Base-by-base conservation (phyloP, 176 grass and related monocot genomes). In the Dactylis glomerata region DNA sequence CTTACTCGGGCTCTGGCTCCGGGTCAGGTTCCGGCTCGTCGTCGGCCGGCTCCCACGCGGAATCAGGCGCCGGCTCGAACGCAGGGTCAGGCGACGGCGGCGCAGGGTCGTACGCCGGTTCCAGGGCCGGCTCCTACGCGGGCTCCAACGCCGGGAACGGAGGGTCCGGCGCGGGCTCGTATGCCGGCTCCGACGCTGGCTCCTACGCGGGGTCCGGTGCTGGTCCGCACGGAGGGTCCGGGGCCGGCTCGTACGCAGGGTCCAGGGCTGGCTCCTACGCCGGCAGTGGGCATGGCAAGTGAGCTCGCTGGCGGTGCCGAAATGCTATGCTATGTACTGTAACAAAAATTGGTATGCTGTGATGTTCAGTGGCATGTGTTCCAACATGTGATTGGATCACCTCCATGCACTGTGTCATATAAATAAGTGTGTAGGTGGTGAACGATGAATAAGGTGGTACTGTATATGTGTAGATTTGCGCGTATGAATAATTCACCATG, bases 271-370 rank as follows among this genome's bases (percentile, higher is more conserved):
- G 88, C 23, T 89, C 83, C 2, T 77, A 89, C 32, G 88, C 83
- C 22, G 88, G 88, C 4, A 42, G 78, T 2, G 88, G 88, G 2
- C 88, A 82, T 63, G 88, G 88, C 71, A 77, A 90, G 63, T 89
- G 72, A 85, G 61, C 34, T 36, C n/a, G 47, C 55, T 45, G 22
- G 41, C 37, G 2, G 22, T 8, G 41, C 5, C n/a, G 6, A 69
- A 33, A 3, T 34, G 45, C 3, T 6, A 77, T 23, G 61, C 8
- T 30, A 23, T 57, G 22, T 57, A 57, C 20, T 1, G 5, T n/a
- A n/a, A n/a, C n/a, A 22, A 22, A 22, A 42, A 26, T 9, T 14
- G 23, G 5, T 73, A 46, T 41, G 49, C 19, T 55, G 47, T 15
- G 64, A 17, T 38, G 26, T 67, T 65, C 10, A 33, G 13, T n/a